Base-by-base conservation (phyloP, 768 basidiomycete species). In the Hirschioporus abietinus region DNA sequence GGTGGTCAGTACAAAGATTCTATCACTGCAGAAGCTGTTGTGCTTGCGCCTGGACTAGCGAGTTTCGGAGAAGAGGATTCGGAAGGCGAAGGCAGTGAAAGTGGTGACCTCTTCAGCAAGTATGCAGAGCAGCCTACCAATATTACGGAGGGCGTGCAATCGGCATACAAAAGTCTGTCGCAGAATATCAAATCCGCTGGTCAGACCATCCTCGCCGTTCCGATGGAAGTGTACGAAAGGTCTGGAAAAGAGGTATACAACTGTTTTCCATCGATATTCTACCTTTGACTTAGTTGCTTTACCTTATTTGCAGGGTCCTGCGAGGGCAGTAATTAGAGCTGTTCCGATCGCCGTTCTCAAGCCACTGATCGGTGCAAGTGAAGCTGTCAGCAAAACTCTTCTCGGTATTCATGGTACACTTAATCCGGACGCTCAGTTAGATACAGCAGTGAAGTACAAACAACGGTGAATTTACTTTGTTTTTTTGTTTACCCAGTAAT, bases 191-290 rank as follows among this genome's bases (percentile, higher is more conserved):
- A 89, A 71, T 93, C 92, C 58, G 97, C 97, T 27, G 97, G 96
- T 26, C 96, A 99, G 78, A 99, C 97, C 0, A 99, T 99, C 68
- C 84, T 99, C 42, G 96, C 97, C 0, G 94, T 99, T 0, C 97
- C 97, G 0, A 98, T 99, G 96, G 97, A 99, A 76, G 95, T 98
- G 12, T 96, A 98, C 71, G 97, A 99, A 77, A 83, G 92, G 67
- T 92, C 95, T 10, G 93, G 94, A 8, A 91, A 89, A 66, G 93
- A 97, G 85, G 96, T 91, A 70, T 72, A 84, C 79, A 63, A 42
- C 17, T 57, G 25, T 18, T 23, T 24, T 36, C 26, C 24, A 58
- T 20, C 7, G 60, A 42, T 57, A 35, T 58, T 30, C 20, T 69
- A 1, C 63, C 68, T 58, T n/a, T 23, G 62, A 66, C 59, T 63